phyloP scores from a whole-genome alignment of 345 rosid genomes.

The Passiflora organensis region DNA sequence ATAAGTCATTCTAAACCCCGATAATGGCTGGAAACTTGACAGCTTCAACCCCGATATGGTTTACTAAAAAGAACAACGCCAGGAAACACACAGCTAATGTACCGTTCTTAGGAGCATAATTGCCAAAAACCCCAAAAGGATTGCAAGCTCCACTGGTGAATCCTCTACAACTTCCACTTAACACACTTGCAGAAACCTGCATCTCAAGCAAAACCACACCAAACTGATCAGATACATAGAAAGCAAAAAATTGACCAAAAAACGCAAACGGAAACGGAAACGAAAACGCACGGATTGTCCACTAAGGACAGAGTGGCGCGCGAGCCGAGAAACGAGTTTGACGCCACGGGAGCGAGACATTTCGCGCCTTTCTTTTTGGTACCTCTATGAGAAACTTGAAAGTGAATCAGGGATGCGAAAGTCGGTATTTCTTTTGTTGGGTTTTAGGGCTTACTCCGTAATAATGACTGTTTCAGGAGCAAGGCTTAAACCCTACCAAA shows the following conservation, averaged over 20 bases:
- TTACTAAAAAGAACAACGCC: no score
- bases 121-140: slow-evolving; percentile 24
- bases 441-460: neutral
- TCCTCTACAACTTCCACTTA: slow-evolving; percentile 41
- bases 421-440: neutral
- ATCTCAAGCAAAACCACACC: neutral
- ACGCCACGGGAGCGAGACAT: slow-evolving; percentile 67
- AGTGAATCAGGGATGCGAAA: neutral
- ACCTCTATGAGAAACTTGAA: no score
- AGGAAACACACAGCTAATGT: neutral
- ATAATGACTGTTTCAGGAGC: no score
- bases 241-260: neutral
- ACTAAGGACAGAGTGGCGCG: slow-evolving; percentile 42
- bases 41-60: no score
- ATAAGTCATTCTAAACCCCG: no score
- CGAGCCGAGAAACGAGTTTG: slow-evolving; percentile 44
- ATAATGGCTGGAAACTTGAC: no score
- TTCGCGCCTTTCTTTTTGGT: slow-evolving; percentile 6
- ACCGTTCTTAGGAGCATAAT: slow-evolving; percentile 35
- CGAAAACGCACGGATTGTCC: slow-evolving; percentile 31
- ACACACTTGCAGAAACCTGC: slow-evolving; percentile 37
- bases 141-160: slow-evolving; percentile 31
- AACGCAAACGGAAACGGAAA: slow-evolving; percentile 18
- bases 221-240: neutral
- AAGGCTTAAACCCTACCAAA: slow-evolving; percentile 40